These are phyloP conservation scores for Skeletonema potamos DNA, from an alignment of 108 stramenopile genomes.

Conservation along the genomic window DNA sequence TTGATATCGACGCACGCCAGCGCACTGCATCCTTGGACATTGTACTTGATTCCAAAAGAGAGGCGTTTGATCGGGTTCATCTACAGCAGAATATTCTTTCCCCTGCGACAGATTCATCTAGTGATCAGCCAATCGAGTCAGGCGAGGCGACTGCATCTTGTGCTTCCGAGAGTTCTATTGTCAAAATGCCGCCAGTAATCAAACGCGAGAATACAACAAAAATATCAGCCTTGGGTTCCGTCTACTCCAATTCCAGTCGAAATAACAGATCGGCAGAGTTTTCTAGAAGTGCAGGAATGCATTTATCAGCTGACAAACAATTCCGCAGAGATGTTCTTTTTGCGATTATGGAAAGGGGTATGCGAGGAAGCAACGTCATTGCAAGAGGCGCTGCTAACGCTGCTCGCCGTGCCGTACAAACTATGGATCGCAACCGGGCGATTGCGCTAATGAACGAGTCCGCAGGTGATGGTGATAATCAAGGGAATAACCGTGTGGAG, in stretches of 20 bases:
- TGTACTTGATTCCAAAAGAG: neutral
- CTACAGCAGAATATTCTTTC: neutral
- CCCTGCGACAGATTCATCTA: neutral
- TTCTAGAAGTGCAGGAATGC: slow-evolving; percentile 30
- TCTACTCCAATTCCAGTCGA: slow-evolving; percentile 15
- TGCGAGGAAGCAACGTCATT: slow-evolving; percentile 73
- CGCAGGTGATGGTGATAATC: slow-evolving; percentile 17
- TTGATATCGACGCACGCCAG: neutral
- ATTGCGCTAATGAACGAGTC: slow-evolving; percentile 61
- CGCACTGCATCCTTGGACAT: neutral
- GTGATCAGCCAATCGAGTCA: neutral
- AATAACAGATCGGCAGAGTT: slow-evolving; percentile 14
- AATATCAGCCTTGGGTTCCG: slow-evolving; percentile 51
- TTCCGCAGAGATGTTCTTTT: slow-evolving; percentile 84
- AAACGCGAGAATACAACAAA: slow-evolving; percentile 18
- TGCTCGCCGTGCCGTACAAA: slow-evolving; percentile 70
- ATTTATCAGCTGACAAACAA: slow-evolving; percentile 48
- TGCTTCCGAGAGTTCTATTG: neutral
- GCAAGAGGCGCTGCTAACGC: slow-evolving; percentile 73
- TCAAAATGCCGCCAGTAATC: slow-evolving; percentile 9
- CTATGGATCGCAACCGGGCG: slow-evolving; percentile 76
- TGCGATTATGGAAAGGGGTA: slow-evolving; percentile 83
- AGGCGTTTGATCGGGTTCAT: neutral
- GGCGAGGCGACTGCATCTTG: neutral
- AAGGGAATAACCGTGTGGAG: neutral